These are phyloP conservation scores for Flaveria ramosissima DNA, from an alignment of 129 eudicot species.

Conservation along the genomic window DNA sequence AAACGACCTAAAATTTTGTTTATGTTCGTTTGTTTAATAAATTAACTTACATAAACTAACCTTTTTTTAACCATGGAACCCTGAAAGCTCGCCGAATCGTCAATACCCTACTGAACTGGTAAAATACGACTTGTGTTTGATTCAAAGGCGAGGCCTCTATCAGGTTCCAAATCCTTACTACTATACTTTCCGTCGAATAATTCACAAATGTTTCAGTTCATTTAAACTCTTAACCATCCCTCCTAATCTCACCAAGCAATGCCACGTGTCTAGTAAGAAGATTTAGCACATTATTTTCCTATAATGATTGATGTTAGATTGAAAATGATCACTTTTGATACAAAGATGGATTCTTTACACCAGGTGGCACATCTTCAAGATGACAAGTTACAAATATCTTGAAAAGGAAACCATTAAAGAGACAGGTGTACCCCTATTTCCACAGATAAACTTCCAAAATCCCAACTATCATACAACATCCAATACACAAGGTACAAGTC, in stretches of 20 bases:
- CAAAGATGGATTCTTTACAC: not conserved
- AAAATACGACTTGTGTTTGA: too few species aligned
- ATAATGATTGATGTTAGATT: conserved; percentile 14
- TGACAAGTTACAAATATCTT: conserved; percentile 21
- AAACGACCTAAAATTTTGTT: too few species aligned
- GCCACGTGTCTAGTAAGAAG: not conserved
- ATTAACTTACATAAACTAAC: too few species aligned
- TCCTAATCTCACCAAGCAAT: not conserved
- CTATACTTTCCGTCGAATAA: too few species aligned
- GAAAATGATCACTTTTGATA: conserved; percentile 22
- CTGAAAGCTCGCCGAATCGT: too few species aligned
- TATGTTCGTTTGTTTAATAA: too few species aligned
- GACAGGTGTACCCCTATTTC: conserved; percentile 14
- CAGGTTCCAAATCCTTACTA: too few species aligned
- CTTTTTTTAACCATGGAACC: too few species aligned
- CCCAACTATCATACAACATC: not conserved
- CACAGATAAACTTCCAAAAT: not conserved
- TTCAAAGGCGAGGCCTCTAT: too few species aligned
- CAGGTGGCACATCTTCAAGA: conserved; percentile 23
- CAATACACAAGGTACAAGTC: not conserved
- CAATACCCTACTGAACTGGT: too few species aligned
- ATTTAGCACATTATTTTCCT: conserved; percentile 13
- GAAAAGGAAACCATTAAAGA: not conserved
- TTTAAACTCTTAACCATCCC: not conserved
- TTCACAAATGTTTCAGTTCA: too few species aligned